Conservation (phyloP, 1,284 basidiomycete genomes). For the Cryptococcus floricola region DNA sequence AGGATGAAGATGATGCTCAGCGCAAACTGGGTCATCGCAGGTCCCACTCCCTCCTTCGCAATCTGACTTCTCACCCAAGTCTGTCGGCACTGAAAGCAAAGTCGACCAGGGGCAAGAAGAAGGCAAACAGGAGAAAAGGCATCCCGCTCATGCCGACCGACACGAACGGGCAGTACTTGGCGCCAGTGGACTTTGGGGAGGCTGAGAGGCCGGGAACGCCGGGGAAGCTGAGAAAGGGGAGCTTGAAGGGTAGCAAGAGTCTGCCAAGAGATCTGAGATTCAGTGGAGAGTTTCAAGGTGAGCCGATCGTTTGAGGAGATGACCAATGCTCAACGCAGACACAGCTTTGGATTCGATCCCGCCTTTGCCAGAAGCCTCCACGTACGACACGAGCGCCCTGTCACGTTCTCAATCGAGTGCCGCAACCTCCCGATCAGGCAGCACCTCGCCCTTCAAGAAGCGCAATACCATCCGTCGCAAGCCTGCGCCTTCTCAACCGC, state of each 20-base stretch:
- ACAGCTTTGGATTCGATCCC: background rate
- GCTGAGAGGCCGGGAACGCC: slow-evolving; percentile 1
- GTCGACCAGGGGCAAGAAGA: slow-evolving; percentile 14
- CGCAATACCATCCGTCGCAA: background rate
- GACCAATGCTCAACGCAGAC: background rate
- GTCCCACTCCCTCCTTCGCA: slow-evolving; percentile 17
- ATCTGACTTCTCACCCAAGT: slow-evolving; percentile 33
- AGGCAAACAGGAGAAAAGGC: slow-evolving; percentile 4
- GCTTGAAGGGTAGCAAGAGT: slow-evolving; percentile 16
- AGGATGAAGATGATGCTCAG: background rate
- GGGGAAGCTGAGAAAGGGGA: slow-evolving; percentile 9
- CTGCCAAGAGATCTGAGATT: slow-evolving; percentile 17
- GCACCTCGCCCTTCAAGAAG: background rate
- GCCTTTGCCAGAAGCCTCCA: background rate
- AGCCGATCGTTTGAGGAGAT: background rate
- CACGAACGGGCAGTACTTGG: background rate
- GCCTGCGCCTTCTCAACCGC: slow-evolving; percentile 1
- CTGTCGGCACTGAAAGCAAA: slow-evolving; percentile 27
- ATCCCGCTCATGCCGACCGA: background rate
- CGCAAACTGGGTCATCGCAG: background rate
- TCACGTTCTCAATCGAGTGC: background rate
- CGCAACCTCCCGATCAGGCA: background rate
- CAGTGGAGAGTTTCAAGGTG: slow-evolving; percentile 6
- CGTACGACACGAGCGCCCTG: slow-evolving; percentile 2
- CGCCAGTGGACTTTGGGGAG: background rate